Evolutionary conservation across 352 stramenopile species (phyloP), one percentile per base, ranked within the genome.

Genomic region (Nothophytophthora sp.): DNA sequence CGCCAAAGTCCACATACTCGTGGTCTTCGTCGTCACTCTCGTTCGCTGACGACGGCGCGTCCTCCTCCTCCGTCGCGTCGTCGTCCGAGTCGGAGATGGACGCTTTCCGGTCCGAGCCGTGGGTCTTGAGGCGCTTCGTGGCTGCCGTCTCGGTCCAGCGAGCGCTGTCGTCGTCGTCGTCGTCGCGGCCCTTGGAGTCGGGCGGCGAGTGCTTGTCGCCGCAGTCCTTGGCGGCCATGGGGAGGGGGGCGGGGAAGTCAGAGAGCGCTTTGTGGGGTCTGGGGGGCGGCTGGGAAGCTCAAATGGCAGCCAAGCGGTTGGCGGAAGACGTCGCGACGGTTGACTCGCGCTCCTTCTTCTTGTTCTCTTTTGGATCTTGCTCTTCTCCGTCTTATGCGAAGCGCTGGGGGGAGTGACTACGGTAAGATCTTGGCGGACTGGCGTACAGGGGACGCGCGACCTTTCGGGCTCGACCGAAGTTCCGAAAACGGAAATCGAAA

Each of bases 1-100:
- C 65, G 11, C 36, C 36, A 33, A 79, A 75, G 32, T 89, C 67
- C 19, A 83, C 65, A 10, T 77, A 60, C 4, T 73, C 55, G 19
- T 65, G 47, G 11, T 63, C 54, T 12, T 61, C 58, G 34, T 54
- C 45, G 22, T 80, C 72, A 18, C 60, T 65, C 40, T 70, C 58
- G 16, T 67, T 74, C 0, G 35, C 24, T 10, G 44, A 59, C 15
- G 56, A 64, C 3, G 30, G 34, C 36, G 49, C 49, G 41, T 73
- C 67, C 22, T 67, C 65, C 25, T 61, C 63, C 41, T 65, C 67
- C 25, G 56, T 72, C 40, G 55, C 60, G 35, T 63, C 60, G 27
- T 63, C 49, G 30, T 71, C 65, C 2, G 58, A 62, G 7, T 62
- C 52, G 16, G 29, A 38, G 4, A 48, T 13, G n/a, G 19, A 27